These are phyloP conservation scores for Hysterangium stoloniferum DNA, from an alignment of 768 basidiomycete genomes.

Conservation along the genomic window DNA sequence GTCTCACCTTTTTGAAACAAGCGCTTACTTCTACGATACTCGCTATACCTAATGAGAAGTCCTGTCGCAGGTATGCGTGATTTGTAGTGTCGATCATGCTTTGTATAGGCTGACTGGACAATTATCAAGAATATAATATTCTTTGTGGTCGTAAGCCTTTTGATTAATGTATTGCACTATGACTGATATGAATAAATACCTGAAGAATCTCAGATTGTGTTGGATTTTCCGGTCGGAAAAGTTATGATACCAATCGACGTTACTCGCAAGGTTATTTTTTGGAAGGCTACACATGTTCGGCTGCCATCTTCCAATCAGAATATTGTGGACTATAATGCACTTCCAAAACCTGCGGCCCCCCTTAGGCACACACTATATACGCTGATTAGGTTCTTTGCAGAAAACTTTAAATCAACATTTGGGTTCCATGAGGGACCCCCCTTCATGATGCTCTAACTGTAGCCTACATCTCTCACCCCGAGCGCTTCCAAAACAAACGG, in stretches of 20 bases:
- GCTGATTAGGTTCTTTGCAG: conserved; percentile 65
- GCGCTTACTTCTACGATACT: too few relatives aligned
- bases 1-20: too few relatives aligned
- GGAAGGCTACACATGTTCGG: conserved; percentile 38
- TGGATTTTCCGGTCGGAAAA: conserved; percentile 59
- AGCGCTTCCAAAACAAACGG: conserved; percentile 53
- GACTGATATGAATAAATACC: conserved; percentile 20
- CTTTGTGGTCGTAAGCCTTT: conserved; percentile 72
- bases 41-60: too few relatives aligned
- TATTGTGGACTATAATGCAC: conserved; percentile 9
- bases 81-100: too few relatives aligned
- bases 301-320: conserved; percentile 39
- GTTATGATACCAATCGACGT: conserved; percentile 84
- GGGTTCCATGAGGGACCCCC: conserved; percentile 84
- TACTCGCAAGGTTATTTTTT: conserved; percentile 79
- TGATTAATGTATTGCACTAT: neutral
- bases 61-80: conserved; percentile 52
- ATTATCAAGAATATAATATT: conserved; percentile 67
- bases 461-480: conserved; percentile 63
- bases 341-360: conserved; percentile 28
- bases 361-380: conserved; percentile 72
- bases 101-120: too few relatives aligned
- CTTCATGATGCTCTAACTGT: conserved; percentile 82
- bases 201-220: conserved; percentile 76
- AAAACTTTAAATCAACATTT: conserved; percentile 63